phyloP scores from a whole-genome alignment of 2,329 filamentous ascomycete species.

The Colletotrichum euphorbiae region DNA sequence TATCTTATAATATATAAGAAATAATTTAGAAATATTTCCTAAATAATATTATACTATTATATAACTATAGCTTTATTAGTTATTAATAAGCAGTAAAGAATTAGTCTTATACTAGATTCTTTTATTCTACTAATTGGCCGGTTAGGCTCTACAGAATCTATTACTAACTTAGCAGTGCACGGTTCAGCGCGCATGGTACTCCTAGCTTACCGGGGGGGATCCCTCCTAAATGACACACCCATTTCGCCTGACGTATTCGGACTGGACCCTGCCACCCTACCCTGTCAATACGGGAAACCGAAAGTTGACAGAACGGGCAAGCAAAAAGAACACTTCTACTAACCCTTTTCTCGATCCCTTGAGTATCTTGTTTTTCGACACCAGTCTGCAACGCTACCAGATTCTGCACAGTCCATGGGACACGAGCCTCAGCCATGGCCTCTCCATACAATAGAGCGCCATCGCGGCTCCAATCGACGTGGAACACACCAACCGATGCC shows the following conservation, averaged over 20 bases:
- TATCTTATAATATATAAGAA: too few relatives aligned
- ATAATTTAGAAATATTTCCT: too few relatives aligned
- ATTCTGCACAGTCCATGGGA: constrained; percentile 23
- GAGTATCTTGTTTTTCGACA: background rate
- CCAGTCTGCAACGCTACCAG: background rate
- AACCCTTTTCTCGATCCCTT: background rate
- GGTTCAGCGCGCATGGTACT: too few relatives aligned
- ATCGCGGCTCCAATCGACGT: constrained; percentile 49
- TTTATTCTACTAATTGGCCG: too few relatives aligned
- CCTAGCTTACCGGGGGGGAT: too few relatives aligned
- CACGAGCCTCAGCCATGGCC: constrained; percentile 31
- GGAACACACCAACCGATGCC: constrained; percentile 46
- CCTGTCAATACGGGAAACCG: constrained; percentile 27
- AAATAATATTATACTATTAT: too few relatives aligned
- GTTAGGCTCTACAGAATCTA: too few relatives aligned
- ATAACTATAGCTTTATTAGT: too few relatives aligned
- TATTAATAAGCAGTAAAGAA: too few relatives aligned
- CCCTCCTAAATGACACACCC: constrained; percentile 4
- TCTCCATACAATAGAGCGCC: constrained; percentile 41
- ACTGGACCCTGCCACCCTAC: constrained; percentile 30
- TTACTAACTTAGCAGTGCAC: too few relatives aligned
- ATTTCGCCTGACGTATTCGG: constrained; percentile 25
- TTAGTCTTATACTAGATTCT: too few relatives aligned
- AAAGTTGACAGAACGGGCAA: constrained; percentile 31
- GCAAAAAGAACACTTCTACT: constrained; percentile 1